Base-by-base conservation (phyloP, 805 yeast genomes). In the Lachancea kluyveri region DNA sequence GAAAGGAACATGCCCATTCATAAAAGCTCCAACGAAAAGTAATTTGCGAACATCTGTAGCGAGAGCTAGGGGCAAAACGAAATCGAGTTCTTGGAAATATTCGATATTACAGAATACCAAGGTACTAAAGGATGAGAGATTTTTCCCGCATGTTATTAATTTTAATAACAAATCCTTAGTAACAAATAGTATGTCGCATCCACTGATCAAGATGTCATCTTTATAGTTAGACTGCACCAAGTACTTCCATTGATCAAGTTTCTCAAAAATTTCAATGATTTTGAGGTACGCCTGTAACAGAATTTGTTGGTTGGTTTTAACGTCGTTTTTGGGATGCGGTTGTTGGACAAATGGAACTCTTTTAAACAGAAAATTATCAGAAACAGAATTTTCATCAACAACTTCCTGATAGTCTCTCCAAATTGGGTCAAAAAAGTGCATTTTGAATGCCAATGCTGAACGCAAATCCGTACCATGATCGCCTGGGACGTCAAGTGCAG, bases 71-170 rank as follows among this genome's bases (percentile, higher is more conserved):
- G 31, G 26, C 16, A 11, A 24, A 27, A 29, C 26, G 5, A 27
- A 14, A 17, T 32, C 36, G 11, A 18, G 19, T 6, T 31, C 28
- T n/a, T 27, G 31, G 11, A 32, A 32, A 8, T 12, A 32, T 5
- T 27, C 26, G 24, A 30, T 31, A 21, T 32, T 32, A 28, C 36
- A 26, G 4, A 32, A n/a, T 13, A 32, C 24, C 22, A 32, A 8
- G 17, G 21, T 32, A 3, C 27, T 16, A 18, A 32, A 27, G n/a
- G 18, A 17, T 3, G 17, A n/a, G 17, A 27, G 16, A 5, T 21
- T 19, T 13, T 12, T 17, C 8, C 23, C 14, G 6, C 11, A 10
- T 3, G 10, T 18, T 5, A 15, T 14, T 4, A 13, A 5, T 13
- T 11, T 12, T n/a, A 8, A 8, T 7, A 32, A n/a, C 11, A 17